Percentiles rank a stretch among this genome's conserved stretches.
phyloP scores from a whole-genome alignment of 2,329 filamentous ascomycete genomes.

The Teratosphaeria pseudoeucalypti region DNA sequence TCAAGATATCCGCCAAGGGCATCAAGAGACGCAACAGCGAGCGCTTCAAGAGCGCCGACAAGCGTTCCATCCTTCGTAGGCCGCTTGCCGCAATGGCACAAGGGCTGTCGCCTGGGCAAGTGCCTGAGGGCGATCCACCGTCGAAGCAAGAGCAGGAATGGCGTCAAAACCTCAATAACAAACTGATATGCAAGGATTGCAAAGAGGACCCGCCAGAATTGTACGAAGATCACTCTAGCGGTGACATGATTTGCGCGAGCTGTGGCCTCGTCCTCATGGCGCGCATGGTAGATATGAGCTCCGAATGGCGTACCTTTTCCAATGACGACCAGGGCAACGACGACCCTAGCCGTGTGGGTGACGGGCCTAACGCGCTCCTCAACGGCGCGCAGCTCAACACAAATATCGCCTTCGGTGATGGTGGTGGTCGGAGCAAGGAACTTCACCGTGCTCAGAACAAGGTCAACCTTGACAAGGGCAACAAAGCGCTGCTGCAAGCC shows the following conservation, averaged over 20 bases:
- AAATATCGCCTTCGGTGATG: slow-evolving; percentile 72
- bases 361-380: slow-evolving; percentile 70
- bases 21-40: slow-evolving; percentile 34
- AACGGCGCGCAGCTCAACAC: slow-evolving; percentile 86
- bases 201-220: slow-evolving; percentile 85
- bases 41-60: slow-evolving; percentile 24
- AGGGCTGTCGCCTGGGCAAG: slow-evolving; percentile 35
- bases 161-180: slow-evolving; percentile 77
- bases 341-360: slow-evolving; percentile 95
- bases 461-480: slow-evolving; percentile 68
- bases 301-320: slow-evolving; percentile 97
- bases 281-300: slow-evolving; percentile 87
- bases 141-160: slow-evolving; percentile 40
- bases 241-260: slow-evolving; percentile 84
- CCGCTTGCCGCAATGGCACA: slow-evolving; percentile 24
- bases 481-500: slow-evolving; percentile 69
- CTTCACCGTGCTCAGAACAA: slow-evolving; percentile 78
- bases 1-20: slow-evolving; percentile 32
- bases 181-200: slow-evolving; percentile 82
- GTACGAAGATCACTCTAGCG: slow-evolving; percentile 82
- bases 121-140: slow-evolving; percentile 28
- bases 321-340: slow-evolving; percentile 96
- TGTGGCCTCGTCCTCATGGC: slow-evolving; percentile 87
- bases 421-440: slow-evolving; percentile 59
- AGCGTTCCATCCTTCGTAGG: slow-evolving; percentile 16